Conservation (phyloP, 1,284 basidiomycete genomes). For the Trametes sp. region DNA sequence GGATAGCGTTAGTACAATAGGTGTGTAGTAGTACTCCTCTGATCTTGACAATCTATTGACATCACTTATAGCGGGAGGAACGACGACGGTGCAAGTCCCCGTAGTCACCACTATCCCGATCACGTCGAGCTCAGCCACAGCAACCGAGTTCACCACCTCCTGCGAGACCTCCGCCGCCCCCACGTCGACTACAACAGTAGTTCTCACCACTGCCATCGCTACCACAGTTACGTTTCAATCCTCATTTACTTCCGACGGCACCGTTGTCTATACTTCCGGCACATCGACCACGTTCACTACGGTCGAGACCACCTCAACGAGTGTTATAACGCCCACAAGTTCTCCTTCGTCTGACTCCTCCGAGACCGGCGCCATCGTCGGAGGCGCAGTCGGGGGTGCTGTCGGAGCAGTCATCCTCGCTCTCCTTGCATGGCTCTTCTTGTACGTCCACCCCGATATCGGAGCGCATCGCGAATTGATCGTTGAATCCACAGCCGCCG, state of each 20-base stretch:
- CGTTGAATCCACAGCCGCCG: slow-evolving; percentile 4
- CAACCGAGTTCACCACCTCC: slow-evolving; percentile 49
- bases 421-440: slow-evolving; percentile 53
- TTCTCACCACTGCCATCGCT: slow-evolving; percentile 8
- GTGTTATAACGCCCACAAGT: slow-evolving; percentile 10
- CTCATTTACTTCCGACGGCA: slow-evolving; percentile 30
- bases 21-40: slow-evolving; percentile 40
- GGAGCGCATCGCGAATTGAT: not conserved
- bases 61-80: slow-evolving; percentile 36
- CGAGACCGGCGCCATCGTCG: slow-evolving; percentile 54
- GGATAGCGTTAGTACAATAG: slow-evolving; percentile 40
- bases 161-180: slow-evolving; percentile 19
- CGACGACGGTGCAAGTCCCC: slow-evolving; percentile 46
- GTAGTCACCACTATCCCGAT: slow-evolving; percentile 44
- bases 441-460: slow-evolving; percentile 45
- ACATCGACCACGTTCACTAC: slow-evolving; percentile 22
- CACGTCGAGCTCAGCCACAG: slow-evolving; percentile 43
- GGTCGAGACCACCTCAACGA: slow-evolving; percentile 8
- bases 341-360: slow-evolving; percentile 33
- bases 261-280: slow-evolving; percentile 24
- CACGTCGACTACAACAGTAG: slow-evolving; percentile 6
- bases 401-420: slow-evolving; percentile 49
- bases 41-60: not conserved
- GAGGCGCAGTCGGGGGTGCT: slow-evolving; percentile 61
- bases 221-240: slow-evolving; percentile 15